A percentile compares a stretch with the other conserved stretches of the same genome.
phyloP scores from a whole-genome alignment of 805 yeast genomes.

The Brettanomyces naardenensis region DNA sequence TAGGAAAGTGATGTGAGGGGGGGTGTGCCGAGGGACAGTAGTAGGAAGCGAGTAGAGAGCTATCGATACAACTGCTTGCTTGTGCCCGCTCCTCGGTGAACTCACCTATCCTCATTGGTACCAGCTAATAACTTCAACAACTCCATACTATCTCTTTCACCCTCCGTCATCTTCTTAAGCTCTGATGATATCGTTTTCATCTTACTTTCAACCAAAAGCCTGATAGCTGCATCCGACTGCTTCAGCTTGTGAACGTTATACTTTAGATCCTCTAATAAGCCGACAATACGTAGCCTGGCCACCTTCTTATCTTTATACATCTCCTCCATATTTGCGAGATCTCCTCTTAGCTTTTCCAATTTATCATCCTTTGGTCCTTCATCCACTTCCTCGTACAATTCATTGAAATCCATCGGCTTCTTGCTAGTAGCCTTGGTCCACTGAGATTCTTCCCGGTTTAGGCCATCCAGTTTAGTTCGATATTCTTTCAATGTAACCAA shows the following conservation, averaged over 20 bases:
- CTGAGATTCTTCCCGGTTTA: constrained; percentile 34
- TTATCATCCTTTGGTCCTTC: constrained; percentile 4
- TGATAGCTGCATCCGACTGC: constrained; percentile 17
- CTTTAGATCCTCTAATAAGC: constrained; percentile 30
- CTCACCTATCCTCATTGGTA: too few relatives aligned
- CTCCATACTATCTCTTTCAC: constrained; percentile 21
- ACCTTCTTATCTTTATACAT: neutral
- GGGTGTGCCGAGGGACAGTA: too few relatives aligned
- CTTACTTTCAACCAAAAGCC: constrained; percentile 13
- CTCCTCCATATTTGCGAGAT: neutral
- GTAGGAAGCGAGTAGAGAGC: too few relatives aligned
- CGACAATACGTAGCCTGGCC: constrained; percentile 7
- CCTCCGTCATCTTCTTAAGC: constrained; percentile 14
- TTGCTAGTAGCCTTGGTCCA: neutral
- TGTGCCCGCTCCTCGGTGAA: too few relatives aligned
- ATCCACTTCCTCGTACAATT: constrained; percentile 2
- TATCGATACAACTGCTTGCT: too few relatives aligned
- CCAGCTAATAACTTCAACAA: constrained; percentile 18
- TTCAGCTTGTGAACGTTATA: constrained; percentile 21
- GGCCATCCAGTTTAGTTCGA: constrained; percentile 32
- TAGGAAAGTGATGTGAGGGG: too few relatives aligned
- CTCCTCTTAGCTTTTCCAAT: neutral
- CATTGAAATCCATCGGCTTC: neutral
- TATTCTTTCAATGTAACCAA: constrained; percentile 37
- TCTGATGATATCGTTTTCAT: constrained; percentile 15